A percentile compares a stretch with the other conserved stretches of the same genome.
These are phyloP conservation scores for Globisporangium middletonii DNA, from an alignment of 352 stramenopile genomes.

Conservation along the genomic window DNA sequence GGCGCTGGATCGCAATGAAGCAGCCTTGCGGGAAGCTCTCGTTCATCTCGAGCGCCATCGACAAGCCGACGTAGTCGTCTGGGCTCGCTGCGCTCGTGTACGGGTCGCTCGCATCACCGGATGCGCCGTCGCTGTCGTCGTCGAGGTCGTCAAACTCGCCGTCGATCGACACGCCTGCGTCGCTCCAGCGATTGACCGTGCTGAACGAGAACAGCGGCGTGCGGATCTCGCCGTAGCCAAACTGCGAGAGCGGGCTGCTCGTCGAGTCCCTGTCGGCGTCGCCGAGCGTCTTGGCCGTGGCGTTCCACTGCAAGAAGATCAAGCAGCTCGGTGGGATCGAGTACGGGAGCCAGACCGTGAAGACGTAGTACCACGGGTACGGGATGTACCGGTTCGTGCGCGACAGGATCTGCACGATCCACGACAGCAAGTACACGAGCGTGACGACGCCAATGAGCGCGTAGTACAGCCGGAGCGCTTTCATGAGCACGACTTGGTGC, in stretches of 20 bases:
- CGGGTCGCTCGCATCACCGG: constrained; percentile 8
- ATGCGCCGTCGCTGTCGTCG: constrained; percentile 17
- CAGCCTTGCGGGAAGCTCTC: constrained; percentile 67
- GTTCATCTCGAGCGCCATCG: constrained; percentile 80
- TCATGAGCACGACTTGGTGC: constrained; percentile 75
- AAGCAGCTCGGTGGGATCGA: constrained; percentile 83
- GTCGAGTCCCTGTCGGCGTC: constrained; percentile 31
- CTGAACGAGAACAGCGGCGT: constrained; percentile 79
- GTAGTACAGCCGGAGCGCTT: constrained; percentile 84
- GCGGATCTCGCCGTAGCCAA: constrained; percentile 63
- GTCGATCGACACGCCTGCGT: constrained; percentile 21
- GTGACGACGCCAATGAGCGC: constrained; percentile 83
- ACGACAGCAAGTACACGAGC: constrained; percentile 78
- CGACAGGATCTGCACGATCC: constrained; percentile 77
- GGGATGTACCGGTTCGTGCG: constrained; percentile 48
- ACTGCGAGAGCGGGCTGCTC: constrained; percentile 49
- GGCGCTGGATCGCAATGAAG: constrained; percentile 76
- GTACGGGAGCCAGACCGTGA: constrained; percentile 80
- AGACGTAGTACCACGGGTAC: constrained; percentile 89
- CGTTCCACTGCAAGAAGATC: constrained; percentile 88
- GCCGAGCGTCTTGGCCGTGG: constrained; percentile 73
- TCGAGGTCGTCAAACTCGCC: constrained; percentile 43
- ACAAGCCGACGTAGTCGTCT: constrained; percentile 73
- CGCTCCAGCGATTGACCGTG: constrained; percentile 55
- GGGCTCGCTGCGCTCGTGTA: constrained; percentile 1